Evolutionary conservation across 2,329 filamentous ascomycete species (phyloP).

Genomic region (Xenoacremonium recifei): DNA sequence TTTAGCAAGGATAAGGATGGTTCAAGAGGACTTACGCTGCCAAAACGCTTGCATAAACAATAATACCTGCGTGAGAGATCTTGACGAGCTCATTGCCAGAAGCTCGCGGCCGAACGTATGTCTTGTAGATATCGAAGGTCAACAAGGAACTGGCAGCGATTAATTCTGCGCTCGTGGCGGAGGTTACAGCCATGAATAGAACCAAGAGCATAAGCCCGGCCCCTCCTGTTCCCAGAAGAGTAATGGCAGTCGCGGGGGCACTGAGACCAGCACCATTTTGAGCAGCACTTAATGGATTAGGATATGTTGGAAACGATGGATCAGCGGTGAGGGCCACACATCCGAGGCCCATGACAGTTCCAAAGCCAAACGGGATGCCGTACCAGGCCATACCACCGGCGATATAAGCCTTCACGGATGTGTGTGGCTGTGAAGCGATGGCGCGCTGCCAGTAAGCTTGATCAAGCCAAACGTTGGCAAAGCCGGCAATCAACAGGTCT

Average conservation of each 20-base stretch:
- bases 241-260: background rate
- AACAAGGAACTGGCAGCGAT: background rate
- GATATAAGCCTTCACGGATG: background rate
- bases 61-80: background rate
- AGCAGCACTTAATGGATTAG: background rate
- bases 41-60: background rate
- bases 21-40: background rate
- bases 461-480: background rate
- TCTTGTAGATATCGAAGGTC: background rate
- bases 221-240: background rate
- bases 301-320: background rate
- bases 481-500: background rate
- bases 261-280: background rate
- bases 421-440: background rate
- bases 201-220: background rate
- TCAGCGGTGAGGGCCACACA: background rate
- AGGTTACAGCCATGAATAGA: background rate
- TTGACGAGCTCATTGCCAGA: background rate
- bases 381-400: background rate
- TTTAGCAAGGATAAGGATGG: background rate
- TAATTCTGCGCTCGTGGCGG: background rate
- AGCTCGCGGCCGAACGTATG: background rate
- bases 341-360: background rate
- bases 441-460: background rate
- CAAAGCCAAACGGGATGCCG: background rate